Percentiles rank a stretch among this genome's conserved stretches.
Conservation (phyloP, 2,329 filamentous ascomycete genomes). For the Tolypocladium ovalisporum region DNA sequence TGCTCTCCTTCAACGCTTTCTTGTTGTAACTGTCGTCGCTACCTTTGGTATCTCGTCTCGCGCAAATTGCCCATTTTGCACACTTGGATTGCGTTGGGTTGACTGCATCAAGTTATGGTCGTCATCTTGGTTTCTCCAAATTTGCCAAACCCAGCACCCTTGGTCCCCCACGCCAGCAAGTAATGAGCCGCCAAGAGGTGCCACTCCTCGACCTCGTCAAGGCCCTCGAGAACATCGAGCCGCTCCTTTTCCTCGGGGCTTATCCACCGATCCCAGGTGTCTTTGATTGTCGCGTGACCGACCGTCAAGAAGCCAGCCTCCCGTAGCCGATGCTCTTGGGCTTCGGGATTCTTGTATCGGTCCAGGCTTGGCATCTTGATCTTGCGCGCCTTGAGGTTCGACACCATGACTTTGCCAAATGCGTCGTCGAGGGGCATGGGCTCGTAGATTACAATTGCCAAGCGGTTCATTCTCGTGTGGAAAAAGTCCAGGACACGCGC, state of each 20-base stretch:
- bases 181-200: constrained; percentile 80
- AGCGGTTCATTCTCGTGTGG: constrained; percentile 32
- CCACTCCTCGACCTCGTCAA: constrained; percentile 97
- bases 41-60: neutral
- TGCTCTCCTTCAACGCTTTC: neutral
- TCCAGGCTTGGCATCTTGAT: constrained; percentile 79
- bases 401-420: constrained; percentile 86
- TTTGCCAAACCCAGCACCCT: constrained; percentile 15
- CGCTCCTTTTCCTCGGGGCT: constrained; percentile 60
- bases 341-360: constrained; percentile 54
- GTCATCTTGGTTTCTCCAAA: neutral
- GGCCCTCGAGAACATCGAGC: constrained; percentile 68
- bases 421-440: constrained; percentile 74
- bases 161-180: constrained; percentile 80
- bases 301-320: constrained; percentile 50
- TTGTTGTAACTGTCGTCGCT: too few relatives aligned
- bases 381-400: constrained; percentile 71
- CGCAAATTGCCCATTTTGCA: neutral
- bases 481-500: constrained; percentile 56
- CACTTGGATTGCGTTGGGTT: neutral
- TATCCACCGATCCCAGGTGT: constrained; percentile 73
- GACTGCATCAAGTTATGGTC: neutral
- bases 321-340: constrained; percentile 58
- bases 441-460: constrained; percentile 72
- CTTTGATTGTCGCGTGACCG: constrained; percentile 32